Base-by-base conservation (phyloP, 108 stramenopile genomes). In the Cyclotella cryptica region DNA sequence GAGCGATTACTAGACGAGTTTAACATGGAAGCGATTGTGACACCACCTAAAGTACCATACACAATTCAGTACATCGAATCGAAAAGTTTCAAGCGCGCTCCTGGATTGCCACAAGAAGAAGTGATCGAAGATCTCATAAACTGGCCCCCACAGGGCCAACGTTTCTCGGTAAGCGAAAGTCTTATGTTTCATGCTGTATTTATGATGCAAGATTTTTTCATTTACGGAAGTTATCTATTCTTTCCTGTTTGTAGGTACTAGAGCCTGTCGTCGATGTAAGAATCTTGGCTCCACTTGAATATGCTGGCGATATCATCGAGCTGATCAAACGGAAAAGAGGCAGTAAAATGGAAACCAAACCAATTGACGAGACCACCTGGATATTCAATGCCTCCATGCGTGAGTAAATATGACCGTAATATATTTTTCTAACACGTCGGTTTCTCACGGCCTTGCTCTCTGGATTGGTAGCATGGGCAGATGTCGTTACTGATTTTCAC, bases 21-120 rank as follows among this genome's bases (percentile, higher is more conserved):
- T 80, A 92, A 88, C n/a, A 74, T 97, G 29, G 97, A 61, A 15
- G 55, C 24, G 24, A 85, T 99, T 22, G 97, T 98, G 19, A 99
- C 99, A 10, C 96, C 98, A 13, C 99, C 99, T 4, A 96, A 96
- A 67, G 99, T 98, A 28, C 97, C 97, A 19, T 99, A 98, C 81
- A 89, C 85, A 47, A 85, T 92, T 24, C 86, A 88, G 24, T 88
- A 93, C 69, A 66, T 97, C 18, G 90, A 93, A 22, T 86, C 87
- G 66, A 94, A 97, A 68, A 90, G 90, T 51, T 92, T 87, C 71
- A 95, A 97, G 24, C 78, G 93, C 22, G 86, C 83, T 49, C 73
- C 87, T 1, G 85, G 86, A 9, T 88, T 96, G 59, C 90, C 96
- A 10, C 59, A 77, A 27, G 91, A 89, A 24, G 89, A 93, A 47